These are phyloP conservation scores for Neopestalotiopsis clavispora DNA, from an alignment of 2,329 filamentous ascomycete genomes.

Conservation along the genomic window DNA sequence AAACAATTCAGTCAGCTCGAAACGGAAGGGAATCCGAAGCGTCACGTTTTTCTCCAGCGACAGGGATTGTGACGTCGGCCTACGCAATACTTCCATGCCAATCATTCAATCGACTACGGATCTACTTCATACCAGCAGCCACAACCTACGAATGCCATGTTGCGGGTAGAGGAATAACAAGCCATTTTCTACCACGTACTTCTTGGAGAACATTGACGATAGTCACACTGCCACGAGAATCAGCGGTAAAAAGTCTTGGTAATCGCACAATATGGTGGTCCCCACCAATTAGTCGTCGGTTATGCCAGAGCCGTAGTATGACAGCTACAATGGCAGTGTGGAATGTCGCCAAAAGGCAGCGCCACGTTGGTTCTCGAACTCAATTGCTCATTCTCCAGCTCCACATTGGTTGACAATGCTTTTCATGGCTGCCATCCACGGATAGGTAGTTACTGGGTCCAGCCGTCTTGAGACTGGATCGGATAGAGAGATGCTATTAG, in stretches of 20 bases:
- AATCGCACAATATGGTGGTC: too few species aligned
- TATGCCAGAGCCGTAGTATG: neutral
- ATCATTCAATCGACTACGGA: neutral
- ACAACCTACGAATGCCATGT: neutral
- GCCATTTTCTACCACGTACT: neutral
- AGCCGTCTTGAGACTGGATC: neutral
- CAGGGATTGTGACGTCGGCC: slow-evolving; percentile 17
- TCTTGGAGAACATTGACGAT: neutral
- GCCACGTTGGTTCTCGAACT: neutral
- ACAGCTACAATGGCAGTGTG: neutral
- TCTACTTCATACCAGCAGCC: neutral
- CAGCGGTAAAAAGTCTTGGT: too few species aligned
- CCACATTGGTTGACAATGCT: neutral
- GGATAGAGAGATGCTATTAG: neutral
- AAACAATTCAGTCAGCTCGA: slow-evolving; percentile 1
- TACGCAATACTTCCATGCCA: neutral
- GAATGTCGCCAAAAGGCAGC: neutral
- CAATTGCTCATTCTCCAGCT: neutral
- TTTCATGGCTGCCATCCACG: slow-evolving; percentile 8
- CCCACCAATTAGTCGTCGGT: neutral
- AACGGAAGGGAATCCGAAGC: slow-evolving; percentile 4
- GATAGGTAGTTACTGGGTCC: neutral
- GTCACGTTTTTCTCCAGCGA: slow-evolving; percentile 10
- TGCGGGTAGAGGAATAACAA: neutral
- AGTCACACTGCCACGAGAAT: too few species aligned